Evolutionary conservation across 768 basidiomycete species (phyloP).

Genomic region (Basidioascus undulatus): DNA sequence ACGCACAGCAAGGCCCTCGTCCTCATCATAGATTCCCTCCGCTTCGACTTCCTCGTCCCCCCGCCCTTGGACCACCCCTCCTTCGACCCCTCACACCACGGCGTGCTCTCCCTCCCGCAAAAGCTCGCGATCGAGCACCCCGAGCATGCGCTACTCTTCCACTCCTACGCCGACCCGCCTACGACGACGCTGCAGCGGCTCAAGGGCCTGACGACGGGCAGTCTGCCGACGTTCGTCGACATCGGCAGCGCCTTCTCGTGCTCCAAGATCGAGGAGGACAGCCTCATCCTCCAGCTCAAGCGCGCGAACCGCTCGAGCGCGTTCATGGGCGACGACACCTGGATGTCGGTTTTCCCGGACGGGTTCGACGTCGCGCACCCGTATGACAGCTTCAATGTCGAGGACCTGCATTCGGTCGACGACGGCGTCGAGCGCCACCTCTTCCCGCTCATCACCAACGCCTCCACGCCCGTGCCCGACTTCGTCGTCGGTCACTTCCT

Average conservation of each 20-base stretch:
- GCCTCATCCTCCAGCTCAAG: conserved; percentile 47
- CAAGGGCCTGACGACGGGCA: conserved; percentile 84
- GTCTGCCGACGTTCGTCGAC: conserved; percentile 84
- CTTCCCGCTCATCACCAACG: conserved; percentile 44
- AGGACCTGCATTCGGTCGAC: conserved; percentile 89
- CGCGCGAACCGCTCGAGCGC: conserved; percentile 35
- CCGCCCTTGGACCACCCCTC: conserved; percentile 31
- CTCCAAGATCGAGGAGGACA: conserved; percentile 67
- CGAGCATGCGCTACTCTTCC: conserved; percentile 55
- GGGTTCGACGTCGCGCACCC: conserved; percentile 39
- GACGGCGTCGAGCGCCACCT: conserved; percentile 64
- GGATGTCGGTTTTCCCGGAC: conserved; percentile 68
- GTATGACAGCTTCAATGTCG: conserved; percentile 94
- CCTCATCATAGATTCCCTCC: conserved; percentile 72
- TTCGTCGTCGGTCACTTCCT: conserved; percentile 78
- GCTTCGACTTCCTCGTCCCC: conserved; percentile 76
- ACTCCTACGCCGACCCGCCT: conserved; percentile 78
- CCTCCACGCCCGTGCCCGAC: conserved; percentile 20
- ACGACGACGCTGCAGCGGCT: conserved; percentile 85
- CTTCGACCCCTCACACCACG: conserved; percentile 29
- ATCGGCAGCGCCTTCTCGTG: conserved; percentile 81
- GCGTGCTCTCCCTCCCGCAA: conserved; percentile 52
- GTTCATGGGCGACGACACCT: conserved; percentile 93
- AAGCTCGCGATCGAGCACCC: conserved; percentile 43
- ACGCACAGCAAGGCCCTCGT: conserved; percentile 61